Conservation (phyloP, 176 grass and related monocot species). For the Olyra latifolia region DNA sequence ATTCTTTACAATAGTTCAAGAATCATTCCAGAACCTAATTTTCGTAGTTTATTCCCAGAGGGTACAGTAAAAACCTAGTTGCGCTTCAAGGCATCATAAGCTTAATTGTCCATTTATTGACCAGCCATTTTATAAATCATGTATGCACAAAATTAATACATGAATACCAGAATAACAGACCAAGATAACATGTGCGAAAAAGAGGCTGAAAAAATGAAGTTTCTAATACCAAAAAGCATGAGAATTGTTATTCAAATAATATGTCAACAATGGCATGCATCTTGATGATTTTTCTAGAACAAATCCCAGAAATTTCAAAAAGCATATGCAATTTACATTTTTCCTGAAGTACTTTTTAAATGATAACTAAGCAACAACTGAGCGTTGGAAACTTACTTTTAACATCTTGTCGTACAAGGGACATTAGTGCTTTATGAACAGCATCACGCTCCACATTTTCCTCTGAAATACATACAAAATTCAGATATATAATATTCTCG, state of each 20-base stretch:
- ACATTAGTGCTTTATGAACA: conserved; percentile 94
- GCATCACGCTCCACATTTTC: conserved; percentile 99
- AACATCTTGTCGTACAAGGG: conserved; percentile 91
- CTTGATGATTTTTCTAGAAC: conserved; percentile 1
- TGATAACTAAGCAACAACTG: conserved; percentile 23
- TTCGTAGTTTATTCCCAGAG: neutral
- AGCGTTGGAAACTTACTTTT: conserved; percentile 59
- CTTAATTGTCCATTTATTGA: neutral
- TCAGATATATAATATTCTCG: conserved; percentile 23
- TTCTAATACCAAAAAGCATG: neutral
- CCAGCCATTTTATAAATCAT: neutral
- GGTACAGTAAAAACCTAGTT: neutral
- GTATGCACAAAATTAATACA: neutral
- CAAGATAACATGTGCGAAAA: neutral
- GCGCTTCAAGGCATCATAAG: neutral
- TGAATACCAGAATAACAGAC: neutral
- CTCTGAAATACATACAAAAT: conserved; percentile 50
- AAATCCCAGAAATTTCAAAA: neutral
- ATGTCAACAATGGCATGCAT: neutral
- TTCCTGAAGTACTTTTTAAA: conserved; percentile 4
- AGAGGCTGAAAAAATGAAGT: neutral
- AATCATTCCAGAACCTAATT: neutral
- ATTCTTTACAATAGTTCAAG: neutral
- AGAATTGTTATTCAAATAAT: neutral
- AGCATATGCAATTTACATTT: neutral